Evolutionary conservation across 2,329 filamentous ascomycete genomes (phyloP), one percentile per base, ranked within the genome.

Genomic region (Claviceps sp.): DNA sequence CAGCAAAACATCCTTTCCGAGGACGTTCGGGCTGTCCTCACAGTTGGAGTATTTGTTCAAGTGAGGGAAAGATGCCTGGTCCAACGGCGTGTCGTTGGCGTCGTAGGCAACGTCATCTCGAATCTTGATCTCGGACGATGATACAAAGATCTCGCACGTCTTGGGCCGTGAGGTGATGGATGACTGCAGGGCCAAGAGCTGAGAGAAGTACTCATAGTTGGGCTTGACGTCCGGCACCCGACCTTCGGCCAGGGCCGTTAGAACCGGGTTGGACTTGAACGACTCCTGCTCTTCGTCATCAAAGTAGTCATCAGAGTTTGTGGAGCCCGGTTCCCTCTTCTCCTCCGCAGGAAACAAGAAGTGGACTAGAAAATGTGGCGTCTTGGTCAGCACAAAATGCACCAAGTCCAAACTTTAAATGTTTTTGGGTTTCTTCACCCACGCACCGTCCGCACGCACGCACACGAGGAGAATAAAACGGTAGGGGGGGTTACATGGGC

Each of bases 181-280:
- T 18, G 72, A 70, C 62, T 81, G 76, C 46, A 77, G 70, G 18
- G 69, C 70, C 18, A 82, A 65, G 4, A 81, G 73, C 60, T 76
- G 72, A 11, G 72, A 72, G 59, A 81, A 81, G 65, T 82, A 81
- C 53, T 79, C 76, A 57, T 81, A 82, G 65, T 81, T 81, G 47
- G 77, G 77, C 57, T 74, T 72, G 58, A 81, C 77, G 30, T 77
- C 73, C 1, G 78, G 78, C 41, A 81, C 70, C 30, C 74, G 70
- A 22, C 73, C 72, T 58, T 82, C 73, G 8, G 79, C 74, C 37
- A 84, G 71, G 8, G 81, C 80, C 52, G 73, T 75, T 55, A 84
- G 68, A n/a, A 82, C 78, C 3, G 78, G 73, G 63, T 84, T 81
- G 53, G 78, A 76, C 66, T 83, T 83, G 70, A 84, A 80, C 7